phyloP scores from a whole-genome alignment of 2,329 filamentous ascomycete species.

The Arthrobotrys pseudoclavata region DNA sequence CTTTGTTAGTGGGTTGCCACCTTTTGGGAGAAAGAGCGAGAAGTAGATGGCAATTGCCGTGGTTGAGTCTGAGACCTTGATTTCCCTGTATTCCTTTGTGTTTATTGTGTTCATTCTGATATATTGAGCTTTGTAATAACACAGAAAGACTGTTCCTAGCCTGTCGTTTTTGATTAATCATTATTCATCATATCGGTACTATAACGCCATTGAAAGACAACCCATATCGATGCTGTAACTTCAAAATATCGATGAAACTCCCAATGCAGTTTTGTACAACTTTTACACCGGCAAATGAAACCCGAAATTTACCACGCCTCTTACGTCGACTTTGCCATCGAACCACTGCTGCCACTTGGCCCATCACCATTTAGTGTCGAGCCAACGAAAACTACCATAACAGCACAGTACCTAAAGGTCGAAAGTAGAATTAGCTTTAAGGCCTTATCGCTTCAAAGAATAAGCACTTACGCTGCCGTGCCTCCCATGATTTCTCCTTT shows the following conservation, averaged over 20 bases:
- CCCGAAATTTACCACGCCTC: not conserved
- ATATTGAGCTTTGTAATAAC: not conserved
- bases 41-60: slow-evolving; percentile 10
- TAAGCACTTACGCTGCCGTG: slow-evolving; percentile 53
- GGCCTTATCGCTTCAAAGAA: not conserved
- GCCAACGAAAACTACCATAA: slow-evolving; percentile 57
- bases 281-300: not conserved
- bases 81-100: not conserved
- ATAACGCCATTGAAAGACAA: not conserved
- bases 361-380: slow-evolving; percentile 39
- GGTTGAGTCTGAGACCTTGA: not conserved
- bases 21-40: slow-evolving; percentile 36
- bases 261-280: not conserved
- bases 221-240: not conserved
- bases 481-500: slow-evolving; percentile 59
- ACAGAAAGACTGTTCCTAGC: not conserved
- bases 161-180: not conserved
- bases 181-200: not conserved
- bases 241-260: not conserved
- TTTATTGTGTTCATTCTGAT: not conserved
- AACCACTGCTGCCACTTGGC: not conserved
- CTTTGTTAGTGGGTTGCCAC: slow-evolving; percentile 33
- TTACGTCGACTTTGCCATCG: slow-evolving; percentile 4
- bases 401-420: slow-evolving; percentile 49
- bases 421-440: not conserved